Base-by-base conservation (phyloP, 164 flowering plant genomes). In the Liquidambar formosana region DNA sequence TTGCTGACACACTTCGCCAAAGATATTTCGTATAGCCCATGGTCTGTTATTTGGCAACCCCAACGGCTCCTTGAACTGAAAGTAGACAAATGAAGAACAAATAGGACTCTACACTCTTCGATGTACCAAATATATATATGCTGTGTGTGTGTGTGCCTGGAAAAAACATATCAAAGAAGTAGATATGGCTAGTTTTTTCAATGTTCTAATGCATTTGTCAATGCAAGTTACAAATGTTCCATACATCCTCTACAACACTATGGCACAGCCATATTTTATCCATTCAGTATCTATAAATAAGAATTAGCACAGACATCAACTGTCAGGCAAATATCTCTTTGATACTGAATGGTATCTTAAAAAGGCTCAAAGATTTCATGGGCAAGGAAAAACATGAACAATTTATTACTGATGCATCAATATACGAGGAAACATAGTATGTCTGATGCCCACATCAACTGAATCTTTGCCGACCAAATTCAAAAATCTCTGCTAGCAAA, bases 1-100 rank as follows among this genome's bases (percentile, higher is more conserved):
- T 89, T 96, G 82, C 83, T 49, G 70, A 92, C 58, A 75, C 99
- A 96, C 65, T 87, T 92, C 10, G 97, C 95, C 68, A 71, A 53
- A 1, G 97, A 90, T 66, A 93, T 78, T 71, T 83, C 78, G 77
- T 71, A 71, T 64, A 96, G 81, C 54, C 98, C 98, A 65, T 76
- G 66, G 74, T 96, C 99, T n/a, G 97, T 89, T 71, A 93, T 86
- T 69, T 90, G 97, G 81, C 95, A 92, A 69, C 96, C 95, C 98
- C 99, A 96, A 23, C 97, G 71, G 67, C 94, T 88, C 75, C 89
- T 87, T 63, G 99, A 92, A 69, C 99, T 96, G 87, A 61, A 74
- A 62, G 59, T 5, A 27, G 43, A 56, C 0, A 41, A 5, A 54
- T 48, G 12, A 66, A 12, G 33, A 10, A 21, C 33, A 45, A n/a